Evolutionary conservation across 2,329 filamentous ascomycete genomes (phyloP).

Genomic region (Aschersonia sp.): DNA sequence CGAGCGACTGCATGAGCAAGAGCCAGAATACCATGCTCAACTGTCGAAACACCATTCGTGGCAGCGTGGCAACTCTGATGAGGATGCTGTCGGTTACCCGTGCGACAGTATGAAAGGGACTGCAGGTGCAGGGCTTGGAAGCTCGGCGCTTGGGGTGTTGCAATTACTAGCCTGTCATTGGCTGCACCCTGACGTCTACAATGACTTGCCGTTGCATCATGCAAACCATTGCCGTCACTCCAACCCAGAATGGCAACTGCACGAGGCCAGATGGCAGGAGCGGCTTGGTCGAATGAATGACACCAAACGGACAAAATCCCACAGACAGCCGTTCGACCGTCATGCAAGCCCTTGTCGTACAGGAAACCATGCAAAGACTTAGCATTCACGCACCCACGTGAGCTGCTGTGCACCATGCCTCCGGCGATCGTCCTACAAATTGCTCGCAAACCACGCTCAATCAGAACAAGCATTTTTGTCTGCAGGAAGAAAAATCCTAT

Average conservation of each 20-base stretch:
- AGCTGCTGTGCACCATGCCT: no score
- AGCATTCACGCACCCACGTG: no score
- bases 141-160: not conserved
- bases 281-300: not conserved
- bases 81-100: no score
- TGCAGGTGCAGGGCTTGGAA: no score
- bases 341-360: not conserved
- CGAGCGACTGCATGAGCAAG: no score
- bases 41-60: no score
- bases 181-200: not conserved
- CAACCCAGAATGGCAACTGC: not conserved
- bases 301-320: not conserved
- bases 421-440: no score
- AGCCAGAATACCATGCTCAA: no score
- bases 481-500: not conserved
- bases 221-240: not conserved
- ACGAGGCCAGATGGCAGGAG: not conserved
- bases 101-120: no score
- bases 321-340: not conserved
- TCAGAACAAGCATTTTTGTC: not conserved
- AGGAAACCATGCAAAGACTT: not conserved
- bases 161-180: slow-evolving; percentile 3
- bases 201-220: slow-evolving; percentile 2
- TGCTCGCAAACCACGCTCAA: no score
- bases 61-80: no score